Evolutionary conservation across 768 basidiomycete genomes (phyloP).

Genomic region (Botryobasidium botryosum): DNA sequence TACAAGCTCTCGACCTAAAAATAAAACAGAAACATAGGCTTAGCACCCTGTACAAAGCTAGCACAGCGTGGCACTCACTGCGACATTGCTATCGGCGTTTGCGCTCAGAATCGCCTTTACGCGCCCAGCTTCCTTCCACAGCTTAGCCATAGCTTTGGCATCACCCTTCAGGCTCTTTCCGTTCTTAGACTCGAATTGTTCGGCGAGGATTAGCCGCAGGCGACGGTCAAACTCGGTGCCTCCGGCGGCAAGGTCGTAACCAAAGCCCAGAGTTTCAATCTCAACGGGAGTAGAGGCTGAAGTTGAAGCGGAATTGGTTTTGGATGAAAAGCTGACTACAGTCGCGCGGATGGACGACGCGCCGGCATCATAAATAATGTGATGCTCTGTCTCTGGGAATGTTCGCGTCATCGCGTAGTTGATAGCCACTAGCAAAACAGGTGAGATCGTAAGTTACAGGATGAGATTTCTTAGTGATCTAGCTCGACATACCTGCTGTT

Average conservation of each 20-base stretch:
- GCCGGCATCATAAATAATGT: constrained; percentile 90
- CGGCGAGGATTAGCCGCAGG: constrained; percentile 62
- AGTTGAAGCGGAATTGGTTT: constrained; percentile 24
- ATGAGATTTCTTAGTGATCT: background rate
- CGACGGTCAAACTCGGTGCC: constrained; percentile 78
- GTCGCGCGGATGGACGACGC: constrained; percentile 69
- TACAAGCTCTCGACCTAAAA: constrained; percentile 68
- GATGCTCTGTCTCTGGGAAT: constrained; percentile 65
- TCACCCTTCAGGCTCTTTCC: constrained; percentile 19
- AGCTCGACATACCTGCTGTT: constrained; percentile 32
- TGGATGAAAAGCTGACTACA: constrained; percentile 47
- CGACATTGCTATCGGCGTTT: constrained; percentile 60
- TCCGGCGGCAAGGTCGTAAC: constrained; percentile 57
- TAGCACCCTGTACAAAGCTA: constrained; percentile 2
- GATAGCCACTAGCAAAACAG: constrained; percentile 44
- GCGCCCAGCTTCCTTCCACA: constrained; percentile 85
- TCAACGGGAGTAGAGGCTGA: constrained; percentile 49
- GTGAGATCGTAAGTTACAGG: no score
- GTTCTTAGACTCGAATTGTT: constrained; percentile 58
- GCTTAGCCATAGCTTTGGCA: constrained; percentile 74
- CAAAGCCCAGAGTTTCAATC: constrained; percentile 46
- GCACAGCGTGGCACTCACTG: constrained; percentile 29
- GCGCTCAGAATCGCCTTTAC: constrained; percentile 89
- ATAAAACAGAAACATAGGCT: background rate
- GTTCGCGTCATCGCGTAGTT: constrained; percentile 96